Conservation (phyloP, 1,284 basidiomycete genomes). For the Apiotrichum laibachii region DNA sequence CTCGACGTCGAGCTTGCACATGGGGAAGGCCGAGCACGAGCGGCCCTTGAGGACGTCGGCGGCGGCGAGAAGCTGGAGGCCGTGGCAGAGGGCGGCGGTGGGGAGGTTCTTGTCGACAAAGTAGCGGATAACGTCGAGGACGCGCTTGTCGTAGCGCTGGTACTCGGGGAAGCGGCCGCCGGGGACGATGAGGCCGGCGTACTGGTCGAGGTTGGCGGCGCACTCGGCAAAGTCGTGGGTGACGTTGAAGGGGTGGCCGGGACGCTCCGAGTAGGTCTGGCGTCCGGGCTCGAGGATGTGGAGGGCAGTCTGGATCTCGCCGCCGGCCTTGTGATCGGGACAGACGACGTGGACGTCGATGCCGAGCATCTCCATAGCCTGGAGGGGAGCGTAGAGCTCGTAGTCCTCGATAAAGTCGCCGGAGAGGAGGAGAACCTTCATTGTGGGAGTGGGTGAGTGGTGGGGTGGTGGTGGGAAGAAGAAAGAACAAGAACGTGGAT, state of each 20-base stretch:
- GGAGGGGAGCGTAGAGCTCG: constrained; percentile 24
- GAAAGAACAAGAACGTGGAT: too few species aligned
- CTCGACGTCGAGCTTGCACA: constrained; percentile 27
- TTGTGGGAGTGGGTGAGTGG: neutral
- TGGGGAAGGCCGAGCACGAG: constrained; percentile 22
- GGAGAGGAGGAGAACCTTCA: constrained; percentile 20
- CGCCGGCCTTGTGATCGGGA: constrained; percentile 20
- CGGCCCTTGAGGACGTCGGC: constrained; percentile 23
- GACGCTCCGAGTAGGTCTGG: constrained; percentile 23
- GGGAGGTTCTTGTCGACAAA: constrained; percentile 18
- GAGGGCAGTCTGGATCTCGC: constrained; percentile 17
- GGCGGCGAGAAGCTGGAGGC: constrained; percentile 22
- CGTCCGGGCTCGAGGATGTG: constrained; percentile 23
- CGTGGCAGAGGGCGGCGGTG: constrained; percentile 23
- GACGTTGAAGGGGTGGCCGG: constrained; percentile 21
- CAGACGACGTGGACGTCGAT: constrained; percentile 23
- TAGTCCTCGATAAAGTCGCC: constrained; percentile 26
- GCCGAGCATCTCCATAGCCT: constrained; percentile 24
- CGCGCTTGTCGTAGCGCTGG: constrained; percentile 20
- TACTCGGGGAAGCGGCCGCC: constrained; percentile 24
- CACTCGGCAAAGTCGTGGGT: constrained; percentile 15
- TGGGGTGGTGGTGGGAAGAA: neutral
- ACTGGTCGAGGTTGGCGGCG: constrained; percentile 17
- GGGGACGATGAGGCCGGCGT: constrained; percentile 21
- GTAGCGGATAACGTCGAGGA: constrained; percentile 18